phyloP scores from a whole-genome alignment of 495 filamentous ascomycete genomes.

The Penicillium egyptiacum region DNA sequence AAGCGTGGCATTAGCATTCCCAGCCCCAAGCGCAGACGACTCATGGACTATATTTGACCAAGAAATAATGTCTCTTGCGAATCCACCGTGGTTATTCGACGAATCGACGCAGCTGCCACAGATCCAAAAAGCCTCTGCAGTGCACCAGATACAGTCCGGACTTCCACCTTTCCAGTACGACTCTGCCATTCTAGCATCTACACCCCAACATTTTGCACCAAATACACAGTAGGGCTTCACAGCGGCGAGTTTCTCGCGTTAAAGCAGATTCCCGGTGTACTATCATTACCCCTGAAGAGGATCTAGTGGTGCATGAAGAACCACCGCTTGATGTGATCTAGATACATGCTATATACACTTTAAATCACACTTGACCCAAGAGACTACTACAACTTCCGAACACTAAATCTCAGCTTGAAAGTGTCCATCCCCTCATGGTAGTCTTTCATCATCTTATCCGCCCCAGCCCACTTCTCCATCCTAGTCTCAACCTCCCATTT shows the following conservation, averaged over 20 bases:
- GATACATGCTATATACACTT: background rate
- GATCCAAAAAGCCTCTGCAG: conserved; percentile 6
- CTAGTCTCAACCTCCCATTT: conserved; percentile 42
- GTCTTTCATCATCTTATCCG: conserved; percentile 13
- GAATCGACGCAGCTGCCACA: conserved; percentile 16
- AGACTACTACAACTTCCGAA: conserved; percentile 15
- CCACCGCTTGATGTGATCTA: background rate
- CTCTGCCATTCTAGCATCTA: background rate
- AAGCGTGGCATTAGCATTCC: conserved; percentile 25
- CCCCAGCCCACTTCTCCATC: conserved; percentile 22
- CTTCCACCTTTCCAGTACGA: background rate
- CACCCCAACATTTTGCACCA: background rate
- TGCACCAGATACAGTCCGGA: background rate
- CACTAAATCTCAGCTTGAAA: conserved; percentile 24
- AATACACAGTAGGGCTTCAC: background rate
- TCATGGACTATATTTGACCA: conserved; percentile 46
- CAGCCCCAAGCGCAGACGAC: conserved; percentile 25
- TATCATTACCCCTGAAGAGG: background rate
- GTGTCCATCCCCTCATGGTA: conserved; percentile 19
- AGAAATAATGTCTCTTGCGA: conserved; percentile 38
- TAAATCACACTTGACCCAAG: background rate
- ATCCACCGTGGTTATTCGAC: conserved; percentile 33
- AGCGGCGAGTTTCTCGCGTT: background rate
- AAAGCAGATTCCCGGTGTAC: background rate
- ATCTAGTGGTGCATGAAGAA: background rate